Evolutionary conservation across 306 rosid genomes (phyloP).

Genomic region (Castanea crenata): DNA sequence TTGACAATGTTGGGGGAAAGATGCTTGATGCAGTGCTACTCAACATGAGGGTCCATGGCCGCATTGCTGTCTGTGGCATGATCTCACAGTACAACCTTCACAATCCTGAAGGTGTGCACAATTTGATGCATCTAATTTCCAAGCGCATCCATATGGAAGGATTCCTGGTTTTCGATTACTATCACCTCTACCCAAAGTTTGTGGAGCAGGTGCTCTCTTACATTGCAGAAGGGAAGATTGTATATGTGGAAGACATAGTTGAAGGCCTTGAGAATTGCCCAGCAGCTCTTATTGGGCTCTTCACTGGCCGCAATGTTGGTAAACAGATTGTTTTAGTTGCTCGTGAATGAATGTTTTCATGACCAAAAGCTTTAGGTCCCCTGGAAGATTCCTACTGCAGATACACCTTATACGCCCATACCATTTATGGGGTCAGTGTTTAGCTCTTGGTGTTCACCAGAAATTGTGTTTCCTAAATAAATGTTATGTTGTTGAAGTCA

Average conservation of each 20-base stretch:
- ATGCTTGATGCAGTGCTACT: background rate
- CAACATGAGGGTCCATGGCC: background rate
- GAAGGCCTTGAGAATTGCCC: constrained; percentile 34
- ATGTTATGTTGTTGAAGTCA: too few relatives aligned
- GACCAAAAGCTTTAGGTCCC: background rate
- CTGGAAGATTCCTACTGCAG: background rate
- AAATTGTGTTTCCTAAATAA: background rate
- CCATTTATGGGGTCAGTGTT: background rate
- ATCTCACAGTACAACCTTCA: constrained; percentile 41
- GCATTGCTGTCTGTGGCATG: constrained; percentile 15
- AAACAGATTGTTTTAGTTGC: constrained; percentile 31
- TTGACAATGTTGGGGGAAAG: background rate
- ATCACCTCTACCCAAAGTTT: constrained; percentile 22
- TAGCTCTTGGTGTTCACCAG: background rate
- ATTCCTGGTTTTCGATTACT: constrained; percentile 1
- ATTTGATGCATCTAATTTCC: background rate
- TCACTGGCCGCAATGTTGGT: constrained; percentile 34
- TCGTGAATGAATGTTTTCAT: background rate
- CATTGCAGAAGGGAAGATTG: constrained; percentile 26
- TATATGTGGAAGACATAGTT: constrained; percentile 30
- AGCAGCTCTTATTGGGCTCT: constrained; percentile 35
- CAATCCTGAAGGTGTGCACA: constrained; percentile 30
- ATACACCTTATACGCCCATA: background rate
- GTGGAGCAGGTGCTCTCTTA: constrained; percentile 19
- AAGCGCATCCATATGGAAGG: constrained; percentile 28